Evolutionary conservation across 2,329 filamentous ascomycete species (phyloP).

Genomic region (Penicillium sp.): DNA sequence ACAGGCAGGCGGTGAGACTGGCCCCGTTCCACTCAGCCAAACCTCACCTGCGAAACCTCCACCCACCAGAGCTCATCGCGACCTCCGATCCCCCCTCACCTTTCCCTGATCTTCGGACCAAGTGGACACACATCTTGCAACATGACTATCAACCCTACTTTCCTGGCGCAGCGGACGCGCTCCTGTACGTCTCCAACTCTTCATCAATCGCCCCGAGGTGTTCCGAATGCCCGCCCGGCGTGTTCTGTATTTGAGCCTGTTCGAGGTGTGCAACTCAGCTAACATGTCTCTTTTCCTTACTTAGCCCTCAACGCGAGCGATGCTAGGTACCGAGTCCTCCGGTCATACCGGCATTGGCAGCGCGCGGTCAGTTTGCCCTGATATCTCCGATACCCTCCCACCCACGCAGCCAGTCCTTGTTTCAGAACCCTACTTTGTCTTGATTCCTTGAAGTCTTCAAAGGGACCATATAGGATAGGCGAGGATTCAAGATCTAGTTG

Average conservation of each 20-base stretch:
- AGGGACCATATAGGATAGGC: too few species aligned
- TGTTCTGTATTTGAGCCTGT: constrained; percentile 17
- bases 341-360: constrained; percentile 93
- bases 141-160: constrained; percentile 91
- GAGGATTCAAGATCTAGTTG: too few species aligned
- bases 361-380: constrained; percentile 74
- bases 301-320: constrained; percentile 87
- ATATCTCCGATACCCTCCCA: constrained; percentile 10
- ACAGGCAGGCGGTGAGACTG: constrained; percentile 42
- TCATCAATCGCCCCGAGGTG: constrained; percentile 16
- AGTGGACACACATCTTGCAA: constrained; percentile 36
- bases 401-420: constrained; percentile 10
- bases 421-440: neutral
- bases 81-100: constrained; percentile 22
- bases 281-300: constrained; percentile 25
- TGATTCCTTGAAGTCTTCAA: neutral
- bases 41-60: constrained; percentile 29
- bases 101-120: constrained; percentile 23
- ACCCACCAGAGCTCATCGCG: constrained; percentile 31
- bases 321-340: constrained; percentile 83
- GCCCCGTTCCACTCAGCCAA: constrained; percentile 25
- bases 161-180: constrained; percentile 80
- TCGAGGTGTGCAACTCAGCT: constrained; percentile 18
- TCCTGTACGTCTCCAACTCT: constrained; percentile 64
- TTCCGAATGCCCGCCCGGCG: constrained; percentile 23